Evolutionary conservation across 23 red algal species (phyloP), one percentile per base, ranked within the genome.

Genomic region (Pyropia yezoensis): DNA sequence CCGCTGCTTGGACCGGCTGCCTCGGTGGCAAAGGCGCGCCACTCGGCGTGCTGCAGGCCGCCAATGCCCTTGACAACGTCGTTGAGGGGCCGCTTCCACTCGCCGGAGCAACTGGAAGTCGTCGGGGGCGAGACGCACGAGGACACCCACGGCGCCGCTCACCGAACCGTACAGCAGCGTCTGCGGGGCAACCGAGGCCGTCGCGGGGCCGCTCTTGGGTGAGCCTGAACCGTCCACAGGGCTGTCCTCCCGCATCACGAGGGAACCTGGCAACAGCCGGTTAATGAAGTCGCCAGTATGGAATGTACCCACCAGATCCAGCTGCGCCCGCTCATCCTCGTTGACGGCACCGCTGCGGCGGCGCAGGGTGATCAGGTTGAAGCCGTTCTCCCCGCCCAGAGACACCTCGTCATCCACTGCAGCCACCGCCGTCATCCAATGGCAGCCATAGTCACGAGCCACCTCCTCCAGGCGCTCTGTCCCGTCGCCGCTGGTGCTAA

Each of bases 231-330:
- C 39, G 39, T 47, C 39, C 39, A 13, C 39, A 47, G 39, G 39
- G 39, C 39, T 47, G 9, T 47, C 39, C 67, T 87, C 49, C 33
- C 91, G 77, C 80, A 83, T 83, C 14, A 91, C 94, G 12, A 98
- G 65, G 27, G 72, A 80, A 14, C 94, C 94, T 22, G 74, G 85
- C 57, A 77, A 51, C 17, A 98, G 74, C 2, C 79, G 27, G 67
- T 98, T 98, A 32, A 98, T 75, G 52, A 85, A 66, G 15, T 80
- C 71, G 18, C 94, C 94, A 33, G 91, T 33, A 53, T 98, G 94
- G 55, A 83, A 98, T 29, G 77, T 75, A 23, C 94, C 94, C 21
- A 84, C 66, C 12, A 70, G 65, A 26, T 90, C 74, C 33, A 98
- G 76, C 21, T 71, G 74, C 53, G 68, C 64, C 8, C 94, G 79